Base-by-base conservation (phyloP, 176 grass and related monocot species). In the Tuctoria greenei region DNA sequence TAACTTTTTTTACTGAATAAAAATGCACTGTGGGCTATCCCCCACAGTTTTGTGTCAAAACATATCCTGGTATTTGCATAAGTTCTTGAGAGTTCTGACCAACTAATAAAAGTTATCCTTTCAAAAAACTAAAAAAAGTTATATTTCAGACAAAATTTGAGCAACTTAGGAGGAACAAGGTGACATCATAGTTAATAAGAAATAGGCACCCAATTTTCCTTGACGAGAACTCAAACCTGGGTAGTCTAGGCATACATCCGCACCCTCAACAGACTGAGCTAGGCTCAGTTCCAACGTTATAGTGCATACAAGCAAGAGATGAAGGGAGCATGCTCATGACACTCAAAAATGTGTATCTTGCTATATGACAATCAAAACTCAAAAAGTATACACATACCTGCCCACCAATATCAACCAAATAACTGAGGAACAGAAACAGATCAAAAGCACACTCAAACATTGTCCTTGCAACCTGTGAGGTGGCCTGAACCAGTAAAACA, bases 371-470 rank as follows among this genome's bases (percentile, higher is more conserved):
- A 7, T 72, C n/a, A 45, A 73, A 44, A 73, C 35, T 43, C 3
- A 58, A 77, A 81, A 73, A 25, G 39, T 27, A 66, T 24, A 47
- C n/a, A 9, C 81, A 52, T 89, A 97, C 95, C 95, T 94, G 91
- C n/a, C 91, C 95, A 88, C 89, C 76, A 34, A 88, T 69, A 54
- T 71, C 73, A 70, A 92, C 88, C 84, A 98, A 69, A 94, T 98
- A 98, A 82, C 67, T 74, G 27, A 98, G 86, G 60, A 98, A 90
- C 82, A 98, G 60, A 79, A 90, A 81, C 39, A 94, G 47, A 73
- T 93, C 91, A 85, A 98, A 98, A 84, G 91, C 81, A 77, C 86
- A 87, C 60, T 98, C 95, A 20, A 98, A 92, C 91, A 92, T 92
- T 34, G 85, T 82, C 69, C 86, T 90, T 78, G 95, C 83, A 76